Evolutionary conservation across 75 land plant genomes (phyloP), one percentile per base, ranked within the genome.

Genomic region (Pinus taeda): DNA sequence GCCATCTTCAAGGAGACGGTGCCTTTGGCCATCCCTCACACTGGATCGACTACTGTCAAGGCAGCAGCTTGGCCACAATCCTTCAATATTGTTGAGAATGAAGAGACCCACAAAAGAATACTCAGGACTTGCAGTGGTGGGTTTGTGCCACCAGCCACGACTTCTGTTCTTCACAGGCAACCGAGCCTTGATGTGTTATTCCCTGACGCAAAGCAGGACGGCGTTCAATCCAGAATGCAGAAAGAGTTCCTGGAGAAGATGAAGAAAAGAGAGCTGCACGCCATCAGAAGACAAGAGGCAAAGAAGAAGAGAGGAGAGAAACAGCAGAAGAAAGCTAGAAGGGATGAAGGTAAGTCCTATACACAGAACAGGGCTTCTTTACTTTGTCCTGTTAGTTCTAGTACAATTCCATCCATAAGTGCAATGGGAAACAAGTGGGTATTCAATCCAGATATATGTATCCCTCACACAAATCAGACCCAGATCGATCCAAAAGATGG

Each of bases 271-370:
- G 58, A 73, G 56, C 20, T 56, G 57, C 74, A 73, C 15, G 74
- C 74, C 33, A 0, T 73, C 33, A 53, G 74, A 17, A 53, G 74
- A 73, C 74, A 73, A 56, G 57, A 73, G 58, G 74, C 74, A 5
- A 53, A 58, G 58, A 73, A 15, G 74, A 73, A 73, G 53, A 73
- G 74, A 73, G 74, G 53, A 56, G 74, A 73, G 57, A 60, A 60
- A n/a, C 62, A 60, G 62, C 18, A n/a, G 21, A 73, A 73, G 57
- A 73, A 73, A 36, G 74, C 74, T 56, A 73, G 71, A 67, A 67
- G 71, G 39, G 71, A 67, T 67, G 71, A 67, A 67, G 71, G 71
- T 67, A 67, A 67, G 22, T 67, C 71, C 53, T 67, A 37, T 64
- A 14, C 66, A 37, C 45, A 66, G 20, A 66, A 37, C 18, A 66